Base-by-base conservation (phyloP, 306 rosid species). In the Rosa multiflora region DNA sequence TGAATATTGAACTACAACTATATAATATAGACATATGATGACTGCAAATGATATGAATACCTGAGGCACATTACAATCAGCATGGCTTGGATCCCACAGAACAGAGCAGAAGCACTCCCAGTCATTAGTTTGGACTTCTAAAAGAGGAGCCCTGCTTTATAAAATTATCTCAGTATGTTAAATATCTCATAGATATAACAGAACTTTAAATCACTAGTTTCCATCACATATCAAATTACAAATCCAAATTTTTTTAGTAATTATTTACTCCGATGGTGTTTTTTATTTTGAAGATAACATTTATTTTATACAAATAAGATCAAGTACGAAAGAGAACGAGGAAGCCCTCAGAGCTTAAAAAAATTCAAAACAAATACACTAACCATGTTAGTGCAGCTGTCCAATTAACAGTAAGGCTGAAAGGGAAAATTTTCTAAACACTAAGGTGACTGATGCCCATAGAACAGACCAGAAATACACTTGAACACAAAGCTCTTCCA, bases 41-140 rank as follows among this genome's bases (percentile, higher is more conserved):
- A 53, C 23, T n/a, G 32, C 10, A 11, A 80, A 55, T 20, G 39
- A 74, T 77, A 71, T 71, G 67, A 68, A n/a, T 76, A 88, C 91
- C 91, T 88, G 91, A 67, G 87, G 86, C 55, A 83, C 88, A 49
- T 84, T 81, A 78, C 91, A 88, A 81, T 88, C 88, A 63, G 91
- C 91, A 68, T 73, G 83, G 75, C 72, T 58, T 72, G 88, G 84
- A 79, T 88, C 88, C 91, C 88, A 85, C 26, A 78, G 85, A 48
- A 83, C 61, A 68, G 82, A 85, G 82, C 87, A 86, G 78, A 80
- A 88, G 88, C 91, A 85, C 63, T 88, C 91, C 91, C 91, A 88
- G 4, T 83, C 70, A 76, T 88, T 85, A 26, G 87, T 85, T 78
- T 88, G 91, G 69, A 81, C 85, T 81, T 88, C 91, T 63, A 73